Evolutionary conservation across 1,284 basidiomycete species (phyloP), one percentile per base, ranked within the genome.

Genomic region (Sporisorium reilianum): DNA sequence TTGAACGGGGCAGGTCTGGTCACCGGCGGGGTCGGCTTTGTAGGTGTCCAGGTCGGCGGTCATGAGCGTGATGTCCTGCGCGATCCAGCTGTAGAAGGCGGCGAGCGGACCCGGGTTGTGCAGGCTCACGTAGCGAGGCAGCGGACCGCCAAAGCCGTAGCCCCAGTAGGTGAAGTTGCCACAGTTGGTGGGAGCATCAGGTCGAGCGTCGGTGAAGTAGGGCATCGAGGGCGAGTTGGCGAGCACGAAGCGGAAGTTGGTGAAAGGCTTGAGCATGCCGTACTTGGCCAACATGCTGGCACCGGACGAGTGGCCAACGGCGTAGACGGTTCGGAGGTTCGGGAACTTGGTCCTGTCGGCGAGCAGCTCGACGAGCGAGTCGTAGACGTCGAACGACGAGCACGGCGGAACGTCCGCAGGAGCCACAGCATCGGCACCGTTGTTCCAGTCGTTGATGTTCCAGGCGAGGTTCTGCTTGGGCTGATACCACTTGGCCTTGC

Each of bases 371-470:
- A 78, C 28, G 12, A 80, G 55, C 23, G 65, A 46, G 38, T 80
- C 78, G 62, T 67, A 66, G 6, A 76, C 62, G 38, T 80, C 78
- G 16, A 66, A 65, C 7, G 76, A 70, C n/a, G 72, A 77, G 66
- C 74, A 73, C 25, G 28, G 36, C 1, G 11, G 9, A 14, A 54
- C 55, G 25, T 53, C 64, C 6, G 34, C 23, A 10, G 69, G 69
- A 10, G 64, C 54, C 14, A 72, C 55, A 14, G 69, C 63, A 53
- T 72, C 69, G 12, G 55, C 63, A 26, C 69, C 69, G n/a, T 55
- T 40, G 30, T 16, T 23, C 63, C 63, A 72, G 14, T 66, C 64
- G 40, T 72, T 72, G 22, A 12, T 40, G 48, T 55, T 52, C 72
- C 62, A 67, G 3, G 66, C 67, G 14, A 66, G 55, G 23, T 61